Evolutionary conservation across 1,284 basidiomycete genomes (phyloP), one percentile per base, ranked within the genome.

Genomic region (Cryptococcus hybrid): DNA sequence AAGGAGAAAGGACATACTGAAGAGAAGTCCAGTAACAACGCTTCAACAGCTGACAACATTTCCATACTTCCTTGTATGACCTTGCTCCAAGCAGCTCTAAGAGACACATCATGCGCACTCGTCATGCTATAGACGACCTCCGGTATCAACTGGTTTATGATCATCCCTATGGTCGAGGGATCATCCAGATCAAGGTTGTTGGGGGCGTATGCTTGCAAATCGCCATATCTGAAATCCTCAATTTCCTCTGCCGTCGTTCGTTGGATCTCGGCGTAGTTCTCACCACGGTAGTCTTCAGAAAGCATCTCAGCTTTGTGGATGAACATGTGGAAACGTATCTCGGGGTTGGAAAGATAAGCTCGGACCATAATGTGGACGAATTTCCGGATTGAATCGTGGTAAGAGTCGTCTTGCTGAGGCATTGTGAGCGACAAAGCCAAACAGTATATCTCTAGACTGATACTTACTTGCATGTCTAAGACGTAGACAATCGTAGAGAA

Each of bases 301-400:
- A 95, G 80, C 44, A 88, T 89, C 76, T 98, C 95, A 13, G 92
- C 88, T 78, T 99, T 99, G 81, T 99, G 95, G 13, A 97, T 89
- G 70, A 99, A 97, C 30, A 98, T 87, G 74, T 96, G 92, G 47
- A 98, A 84, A 60, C 88, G 86, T 59, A 95, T 85, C 46, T 82
- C 80, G 5, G 87, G 89, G 69, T 92, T 92, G 48, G 86, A 83
- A 44, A 86, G 82, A 70, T 87, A 88, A 1, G 87, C 87, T 1
- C 84, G 83, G 37, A 86, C 81, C 58, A 92, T 86, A 66, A 90
- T 86, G 53, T 88, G 85, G 47, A 90, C 85, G 48, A 94, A 85
- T 64, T 87, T 87, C 38, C 85, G 82, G 56, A 95, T 87, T 6
- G 90, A 85, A 62, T 90, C 77, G 59, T 78, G 76, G 65, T 80